These are phyloP conservation scores for Camelina hispida DNA, from an alignment of 345 rosid genomes.

Conservation along the genomic window DNA sequence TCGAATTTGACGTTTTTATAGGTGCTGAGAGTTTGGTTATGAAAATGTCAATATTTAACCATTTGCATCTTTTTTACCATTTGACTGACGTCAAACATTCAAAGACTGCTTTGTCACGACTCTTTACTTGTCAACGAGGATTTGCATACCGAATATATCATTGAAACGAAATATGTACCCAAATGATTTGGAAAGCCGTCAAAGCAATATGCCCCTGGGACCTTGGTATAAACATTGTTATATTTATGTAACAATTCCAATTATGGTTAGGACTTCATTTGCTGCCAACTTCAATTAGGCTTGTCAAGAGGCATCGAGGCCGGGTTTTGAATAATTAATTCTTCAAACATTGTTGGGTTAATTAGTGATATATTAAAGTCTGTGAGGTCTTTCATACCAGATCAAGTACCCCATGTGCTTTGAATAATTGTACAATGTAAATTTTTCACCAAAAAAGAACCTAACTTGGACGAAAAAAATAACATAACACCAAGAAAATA, in stretches of 20 bases:
- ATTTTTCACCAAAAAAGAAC: no score
- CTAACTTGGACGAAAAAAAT: neutral
- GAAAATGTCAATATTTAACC: neutral
- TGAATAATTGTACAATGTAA: neutral
- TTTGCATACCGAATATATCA: slow-evolving; percentile 1
- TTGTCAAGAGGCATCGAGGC: neutral
- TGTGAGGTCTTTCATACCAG: neutral
- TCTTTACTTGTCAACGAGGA: slow-evolving; percentile 39
- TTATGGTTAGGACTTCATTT: no score
- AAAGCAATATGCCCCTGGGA: no score
- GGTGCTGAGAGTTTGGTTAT: neutral
- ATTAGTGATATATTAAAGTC: neutral
- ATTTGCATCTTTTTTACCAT: slow-evolving; percentile 1
- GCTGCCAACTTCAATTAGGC: neutral
- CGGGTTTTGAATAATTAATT: neutral
- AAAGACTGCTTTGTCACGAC: slow-evolving; percentile 36
- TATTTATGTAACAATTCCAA: no score
- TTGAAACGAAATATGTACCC: no score
- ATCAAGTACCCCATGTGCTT: neutral
- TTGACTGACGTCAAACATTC: slow-evolving; percentile 21
- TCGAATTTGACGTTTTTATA: slow-evolving; percentile 20
- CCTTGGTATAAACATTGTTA: no score
- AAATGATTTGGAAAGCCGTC: no score
- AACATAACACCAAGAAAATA: no score
- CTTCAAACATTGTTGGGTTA: neutral